Percentiles rank a stretch among this genome's conserved stretches.
These are phyloP conservation scores for Golubevia sp. DNA, from an alignment of 1,284 basidiomycete species.

Conservation along the genomic window DNA sequence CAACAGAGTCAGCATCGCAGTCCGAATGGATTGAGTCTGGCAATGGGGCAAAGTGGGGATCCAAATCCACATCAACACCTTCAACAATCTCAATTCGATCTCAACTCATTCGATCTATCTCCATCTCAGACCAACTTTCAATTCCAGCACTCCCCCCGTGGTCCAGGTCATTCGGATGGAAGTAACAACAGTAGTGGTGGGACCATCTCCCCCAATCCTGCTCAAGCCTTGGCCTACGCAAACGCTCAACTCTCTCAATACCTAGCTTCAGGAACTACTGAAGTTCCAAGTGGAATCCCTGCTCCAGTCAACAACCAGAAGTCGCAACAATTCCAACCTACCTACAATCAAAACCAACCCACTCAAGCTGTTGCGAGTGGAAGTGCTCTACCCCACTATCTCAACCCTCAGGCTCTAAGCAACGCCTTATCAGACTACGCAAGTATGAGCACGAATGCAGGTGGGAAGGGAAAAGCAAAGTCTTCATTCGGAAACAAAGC, in stretches of 20 bases:
- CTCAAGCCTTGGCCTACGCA: constrained; percentile 33
- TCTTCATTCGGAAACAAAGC: neutral
- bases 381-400: constrained; percentile 28
- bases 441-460: no score
- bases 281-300: constrained; percentile 15
- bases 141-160: no score
- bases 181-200: no score
- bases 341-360: neutral
- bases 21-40: neutral
- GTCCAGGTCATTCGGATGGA: neutral
- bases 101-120: no score
- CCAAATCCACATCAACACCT: neutral
- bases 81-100: neutral
- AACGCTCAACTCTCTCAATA: constrained; percentile 46
- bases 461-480: no score
- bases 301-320: neutral
- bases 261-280: constrained; percentile 6
- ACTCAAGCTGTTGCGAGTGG: neutral
- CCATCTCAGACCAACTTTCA: neutral
- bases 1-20: neutral
- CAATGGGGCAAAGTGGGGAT: no score
- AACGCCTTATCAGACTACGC: no score
- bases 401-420: constrained; percentile 23
- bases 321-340: constrained; percentile 2
- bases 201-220: constrained; percentile 10